Base-by-base conservation (phyloP, 352 stramenopile genomes). In the Saprolegnia parasitica region DNA sequence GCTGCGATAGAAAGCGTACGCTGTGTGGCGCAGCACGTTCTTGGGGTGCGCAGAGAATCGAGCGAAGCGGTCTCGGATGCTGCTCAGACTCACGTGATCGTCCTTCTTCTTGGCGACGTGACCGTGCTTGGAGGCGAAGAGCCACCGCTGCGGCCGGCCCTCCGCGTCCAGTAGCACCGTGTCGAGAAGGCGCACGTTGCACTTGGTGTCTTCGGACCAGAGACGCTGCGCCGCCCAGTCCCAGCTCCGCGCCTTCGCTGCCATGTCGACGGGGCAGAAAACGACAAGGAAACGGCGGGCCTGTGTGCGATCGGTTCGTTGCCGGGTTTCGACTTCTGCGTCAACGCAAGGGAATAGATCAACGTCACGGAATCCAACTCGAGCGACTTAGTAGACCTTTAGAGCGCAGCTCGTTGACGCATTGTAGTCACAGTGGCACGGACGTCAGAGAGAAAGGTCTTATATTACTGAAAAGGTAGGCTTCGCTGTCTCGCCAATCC, bases 41-140 rank as follows among this genome's bases (percentile, higher is more conserved):
- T 39, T 52, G 10, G 63, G 63, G 24, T 70, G 63, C 63, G 10
- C 11, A 23, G 45, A 49, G 10, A 87, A 50, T 5, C 76, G 76
- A 11, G 78, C 63, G 65, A 87, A 82, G 32, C 80, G 72, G n/a
- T 87, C 80, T 0, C 76, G 71, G 24, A 83, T 75, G 58, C 79
- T 78, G n/a, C 37, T 37, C 5, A 78, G 60, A 15, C 71, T 68
- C 40, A 83, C 40, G 20, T 58, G 24, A 11, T 56, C 5, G 23
- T 68, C 11, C 45, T 83, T 81, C 73, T 83, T 88, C 39, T 78
- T 75, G 32, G 73, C 66, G 49, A 86, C 68, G 9, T 72, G 42
- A 6, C 78, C 78, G 39, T 76, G 83, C 72, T 83, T 88, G 0
- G 77, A 71, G 10, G 77, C 84, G 64, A 83, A 82, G 13, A 87